These are phyloP conservation scores for Botrytis porri DNA, from an alignment of 2,329 filamentous ascomycete species.

Conservation along the genomic window DNA sequence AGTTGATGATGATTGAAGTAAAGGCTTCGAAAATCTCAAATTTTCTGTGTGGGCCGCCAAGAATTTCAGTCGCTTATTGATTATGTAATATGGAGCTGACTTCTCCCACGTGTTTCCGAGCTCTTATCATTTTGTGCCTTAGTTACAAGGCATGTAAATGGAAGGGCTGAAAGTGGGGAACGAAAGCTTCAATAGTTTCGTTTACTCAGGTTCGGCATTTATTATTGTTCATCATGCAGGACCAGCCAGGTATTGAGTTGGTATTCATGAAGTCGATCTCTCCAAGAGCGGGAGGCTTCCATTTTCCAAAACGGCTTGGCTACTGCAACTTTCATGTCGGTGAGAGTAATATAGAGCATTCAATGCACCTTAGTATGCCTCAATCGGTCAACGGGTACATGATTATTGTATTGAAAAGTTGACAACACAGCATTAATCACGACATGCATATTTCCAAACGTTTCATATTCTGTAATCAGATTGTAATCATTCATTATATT, in stretches of 20 bases:
- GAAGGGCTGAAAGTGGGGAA: neutral
- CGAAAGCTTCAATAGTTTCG: neutral
- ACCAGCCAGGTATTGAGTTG: neutral
- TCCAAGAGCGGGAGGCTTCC: neutral
- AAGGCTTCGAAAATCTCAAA: constrained; percentile 10
- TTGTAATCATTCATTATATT: constrained; percentile 22
- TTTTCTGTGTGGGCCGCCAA: constrained; percentile 29
- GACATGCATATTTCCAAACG: neutral
- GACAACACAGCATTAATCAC: constrained; percentile 4
- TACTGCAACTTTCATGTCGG: neutral
- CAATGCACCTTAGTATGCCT: neutral
- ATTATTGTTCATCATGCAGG: neutral
- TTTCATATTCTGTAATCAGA: neutral
- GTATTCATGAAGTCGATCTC: neutral
- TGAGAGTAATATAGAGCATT: neutral
- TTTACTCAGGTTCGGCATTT: neutral
- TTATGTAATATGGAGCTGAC: neutral
- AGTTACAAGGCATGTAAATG: neutral
- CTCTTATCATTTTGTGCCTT: too few relatives aligned
- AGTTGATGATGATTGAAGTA: constrained; percentile 23
- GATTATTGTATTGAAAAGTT: neutral
- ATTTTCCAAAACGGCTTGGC: neutral
- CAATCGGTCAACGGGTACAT: neutral
- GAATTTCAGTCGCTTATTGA: constrained; percentile 23
- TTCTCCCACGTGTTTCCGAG: too few relatives aligned